Percentiles rank a stretch among this genome's conserved stretches.
Conservation (phyloP, 208 protist species). For the Naegleria lovaniensis region DNA sequence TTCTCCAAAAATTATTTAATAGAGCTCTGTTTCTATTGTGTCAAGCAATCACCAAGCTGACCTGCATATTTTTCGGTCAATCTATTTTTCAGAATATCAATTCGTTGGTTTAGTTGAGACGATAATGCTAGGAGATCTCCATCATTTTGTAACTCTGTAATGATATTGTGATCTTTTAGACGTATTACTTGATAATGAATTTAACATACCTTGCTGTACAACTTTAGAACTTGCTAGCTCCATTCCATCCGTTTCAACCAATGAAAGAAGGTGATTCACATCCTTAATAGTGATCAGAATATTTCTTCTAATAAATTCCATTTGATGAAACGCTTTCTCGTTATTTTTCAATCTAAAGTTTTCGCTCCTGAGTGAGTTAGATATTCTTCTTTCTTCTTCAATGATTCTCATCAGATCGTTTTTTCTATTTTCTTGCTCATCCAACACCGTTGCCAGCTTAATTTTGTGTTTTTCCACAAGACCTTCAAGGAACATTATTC, state of each 20-base stretch:
- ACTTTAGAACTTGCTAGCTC: not conserved
- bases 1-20: not conserved
- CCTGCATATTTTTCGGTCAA: not conserved
- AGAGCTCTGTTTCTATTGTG: not conserved
- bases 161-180: not conserved
- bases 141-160: not conserved
- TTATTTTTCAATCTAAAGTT: not conserved
- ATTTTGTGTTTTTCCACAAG: not conserved
- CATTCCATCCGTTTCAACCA: not conserved
- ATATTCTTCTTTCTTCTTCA: not conserved
- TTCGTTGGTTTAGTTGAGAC: not conserved
- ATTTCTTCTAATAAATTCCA: not conserved
- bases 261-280: not conserved
- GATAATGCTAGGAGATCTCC: not conserved
- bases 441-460: not conserved
- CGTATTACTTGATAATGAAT: not conserved
- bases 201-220: not conserved
- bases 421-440: not conserved
- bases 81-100: not conserved
- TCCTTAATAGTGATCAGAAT: not conserved
- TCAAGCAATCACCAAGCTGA: not conserved
- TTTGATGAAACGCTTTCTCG: not conserved
- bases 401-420: not conserved
- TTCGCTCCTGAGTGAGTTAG: not conserved
- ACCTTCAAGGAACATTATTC: not conserved